Evolutionary conservation across 768 basidiomycete genomes (phyloP).

Genomic region (Sporobolomyces pararoseus): DNA sequence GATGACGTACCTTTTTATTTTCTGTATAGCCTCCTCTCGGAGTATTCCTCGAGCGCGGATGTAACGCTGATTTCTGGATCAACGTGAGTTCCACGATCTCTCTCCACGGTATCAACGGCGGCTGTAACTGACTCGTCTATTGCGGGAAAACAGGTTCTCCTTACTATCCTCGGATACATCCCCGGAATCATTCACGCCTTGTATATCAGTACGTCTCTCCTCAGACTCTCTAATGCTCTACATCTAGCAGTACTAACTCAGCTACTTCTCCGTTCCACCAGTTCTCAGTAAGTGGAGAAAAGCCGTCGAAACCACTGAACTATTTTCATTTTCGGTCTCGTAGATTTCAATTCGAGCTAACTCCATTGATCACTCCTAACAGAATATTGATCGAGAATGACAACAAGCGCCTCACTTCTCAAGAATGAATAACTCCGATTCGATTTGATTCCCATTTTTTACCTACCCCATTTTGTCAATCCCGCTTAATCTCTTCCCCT

Average conservation of each 20-base stretch:
- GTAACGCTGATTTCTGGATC: slow-evolving; percentile 68
- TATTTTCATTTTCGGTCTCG: no score
- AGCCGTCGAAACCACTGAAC: background rate
- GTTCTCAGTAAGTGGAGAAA: slow-evolving; percentile 3
- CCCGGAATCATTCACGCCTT: slow-evolving; percentile 30
- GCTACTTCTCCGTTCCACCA: no score
- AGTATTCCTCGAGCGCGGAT: slow-evolving; percentile 84
- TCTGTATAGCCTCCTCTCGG: slow-evolving; percentile 69
- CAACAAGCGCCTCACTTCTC: background rate
- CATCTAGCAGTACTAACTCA: no score
- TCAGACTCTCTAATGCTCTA: no score
- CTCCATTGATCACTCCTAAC: background rate
- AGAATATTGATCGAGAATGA: slow-evolving; percentile 1
- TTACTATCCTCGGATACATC: slow-evolving; percentile 51
- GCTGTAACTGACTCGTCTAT: slow-evolving; percentile 42
- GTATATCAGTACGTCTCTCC: no score
- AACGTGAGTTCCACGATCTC: slow-evolving; percentile 20
- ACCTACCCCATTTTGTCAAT: background rate
- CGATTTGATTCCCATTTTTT: slow-evolving; percentile 12
- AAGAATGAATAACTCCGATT: no score
- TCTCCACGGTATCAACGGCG: background rate
- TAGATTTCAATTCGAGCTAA: no score
- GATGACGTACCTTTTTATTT: slow-evolving; percentile 58
- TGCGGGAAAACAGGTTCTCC: slow-evolving; percentile 73
- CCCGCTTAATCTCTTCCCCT: background rate